Evolutionary conservation across 306 rosid species (phyloP), one percentile per base, ranked within the genome.

Genomic region (Gastrolobium villosum): DNA sequence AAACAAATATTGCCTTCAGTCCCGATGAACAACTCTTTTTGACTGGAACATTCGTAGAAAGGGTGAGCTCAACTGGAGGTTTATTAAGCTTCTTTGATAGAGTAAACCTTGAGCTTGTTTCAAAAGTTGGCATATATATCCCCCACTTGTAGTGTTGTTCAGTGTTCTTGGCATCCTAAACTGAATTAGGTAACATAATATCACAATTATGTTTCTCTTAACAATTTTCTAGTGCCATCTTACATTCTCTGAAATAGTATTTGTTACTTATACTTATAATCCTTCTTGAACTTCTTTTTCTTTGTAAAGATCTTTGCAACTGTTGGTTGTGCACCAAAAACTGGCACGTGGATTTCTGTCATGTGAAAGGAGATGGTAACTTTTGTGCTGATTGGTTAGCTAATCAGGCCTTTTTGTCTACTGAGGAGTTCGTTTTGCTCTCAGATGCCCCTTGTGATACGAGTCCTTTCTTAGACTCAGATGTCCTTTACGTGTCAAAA

Each of bases 111-210:
- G 88, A 92, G 67, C 97, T 94, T 79, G 95, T 94, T 84, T 92
- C 97, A 39, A 89, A 81, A 85, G 92, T 92, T 64, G 97, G 99
- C 77, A 86, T 94, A 81, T 92, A n/a, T n/a, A n/a, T n/a, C 99
- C 44, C 88, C 99, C 39, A 89, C 91, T 53, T 83, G 79, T 80
- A 94, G 99, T 84, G 96, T 92, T 63, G 92, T 94, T 59, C 97
- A 86, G 81, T 94, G 97, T 86, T 85, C 86, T 81, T 92, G 99
- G 99, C 97, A 92, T 85, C 92, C 97, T 72, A 92, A 89, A 87
- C 89, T 94, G 59, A 92, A 91, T 87, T 97, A 94, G 97, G 97
- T 94, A 87, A 54, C 39, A 32, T 28, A 30, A 48, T 76, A 60
- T 79, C 34, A 9, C 40, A 20, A 78, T 72, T 49, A 26, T 68